Conservation (phyloP, 2,329 filamentous ascomycete genomes). For the Periconia macrospinosa region DNA sequence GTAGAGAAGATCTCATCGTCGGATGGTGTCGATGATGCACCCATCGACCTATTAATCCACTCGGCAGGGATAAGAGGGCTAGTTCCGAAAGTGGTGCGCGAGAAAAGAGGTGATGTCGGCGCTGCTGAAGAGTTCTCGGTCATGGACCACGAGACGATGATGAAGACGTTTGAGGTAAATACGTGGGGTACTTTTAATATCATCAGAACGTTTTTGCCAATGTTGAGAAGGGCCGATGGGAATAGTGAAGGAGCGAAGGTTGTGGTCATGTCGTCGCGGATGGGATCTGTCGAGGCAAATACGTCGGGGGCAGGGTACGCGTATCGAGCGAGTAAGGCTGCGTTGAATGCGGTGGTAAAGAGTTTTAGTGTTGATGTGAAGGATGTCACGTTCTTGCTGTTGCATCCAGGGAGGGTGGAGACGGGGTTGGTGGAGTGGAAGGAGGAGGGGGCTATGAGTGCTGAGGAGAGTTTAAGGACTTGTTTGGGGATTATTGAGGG, state of each 20-base stretch:
- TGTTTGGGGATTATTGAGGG: constrained; percentile 43
- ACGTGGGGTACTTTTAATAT: constrained; percentile 47
- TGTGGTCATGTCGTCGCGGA: constrained; percentile 48
- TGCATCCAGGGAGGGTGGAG: constrained; percentile 52
- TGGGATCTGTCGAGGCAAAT: constrained; percentile 49
- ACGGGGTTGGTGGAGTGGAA: constrained; percentile 47
- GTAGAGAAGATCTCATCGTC: neutral
- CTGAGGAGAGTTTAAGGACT: constrained; percentile 45
- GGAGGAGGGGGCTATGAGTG: constrained; percentile 49
- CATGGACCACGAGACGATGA: constrained; percentile 46
- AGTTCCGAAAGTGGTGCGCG: constrained; percentile 31
- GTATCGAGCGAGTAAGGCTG: constrained; percentile 52
- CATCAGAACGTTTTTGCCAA: constrained; percentile 41
- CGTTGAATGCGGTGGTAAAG: constrained; percentile 49
- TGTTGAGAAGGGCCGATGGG: constrained; percentile 17
- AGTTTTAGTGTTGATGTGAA: constrained; percentile 49
- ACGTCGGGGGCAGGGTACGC: constrained; percentile 50
- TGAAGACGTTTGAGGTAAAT: constrained; percentile 46
- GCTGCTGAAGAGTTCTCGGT: constrained; percentile 45
- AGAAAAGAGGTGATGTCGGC: constrained; percentile 31
- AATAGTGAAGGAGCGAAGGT: constrained; percentile 26
- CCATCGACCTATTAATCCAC: constrained; percentile 48
- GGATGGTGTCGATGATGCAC: constrained; percentile 5
- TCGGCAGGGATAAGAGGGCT: constrained; percentile 50
- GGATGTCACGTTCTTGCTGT: constrained; percentile 44